Evolutionary conservation across 148 eudicot genomes (phyloP), one percentile per base, ranked within the genome.

Genomic region (Arbutus unedo): DNA sequence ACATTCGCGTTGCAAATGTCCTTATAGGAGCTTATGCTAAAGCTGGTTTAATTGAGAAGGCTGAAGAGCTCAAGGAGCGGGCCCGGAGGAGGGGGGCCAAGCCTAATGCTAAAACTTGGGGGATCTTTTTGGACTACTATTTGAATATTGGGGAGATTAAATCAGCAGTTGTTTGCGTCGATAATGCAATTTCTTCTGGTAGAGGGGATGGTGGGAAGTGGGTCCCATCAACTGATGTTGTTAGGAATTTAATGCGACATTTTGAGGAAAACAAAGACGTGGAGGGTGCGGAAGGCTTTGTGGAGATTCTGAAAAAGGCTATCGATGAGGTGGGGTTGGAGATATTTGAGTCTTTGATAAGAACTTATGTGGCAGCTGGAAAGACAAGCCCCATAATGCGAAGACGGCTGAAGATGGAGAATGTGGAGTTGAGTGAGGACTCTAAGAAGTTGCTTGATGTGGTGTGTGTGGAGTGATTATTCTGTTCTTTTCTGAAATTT

Each of bases 51-150:
- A 84, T 88, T 7, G 90, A 94, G 79, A 93, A 93, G 88, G 98
- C 97, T 73, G 71, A 83, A 86, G 84, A 85, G 84, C 91, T 92
- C 84, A 90, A 84, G 86, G 87, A 89, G 76, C 87, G 82, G 54
- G 90, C 97, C 48, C 50, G 84, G 76, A 88, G 82, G 79, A 90
- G 91, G 84, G 94, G 98, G 45, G 91, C 89, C 3, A 88, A 91
- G 74, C 89, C 99, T 49, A 96, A 96, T 86, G 98, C 97, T 64
- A 96, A 92, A 86, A 96, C 98, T 4, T 96, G 93, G 93, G 97
- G 93, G 85, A 91, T 93, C 83, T 94, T 92, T 76, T 54, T 94
- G 59, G 91, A 96, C 50, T 85, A 93, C 73, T 83, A 96, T 84
- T 83, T 94, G 70, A 89, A 89, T 78, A 87, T 88, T 23, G 93